Base-by-base conservation (phyloP, 2,329 filamentous ascomycete genomes). In the Colletotrichum sp. region DNA sequence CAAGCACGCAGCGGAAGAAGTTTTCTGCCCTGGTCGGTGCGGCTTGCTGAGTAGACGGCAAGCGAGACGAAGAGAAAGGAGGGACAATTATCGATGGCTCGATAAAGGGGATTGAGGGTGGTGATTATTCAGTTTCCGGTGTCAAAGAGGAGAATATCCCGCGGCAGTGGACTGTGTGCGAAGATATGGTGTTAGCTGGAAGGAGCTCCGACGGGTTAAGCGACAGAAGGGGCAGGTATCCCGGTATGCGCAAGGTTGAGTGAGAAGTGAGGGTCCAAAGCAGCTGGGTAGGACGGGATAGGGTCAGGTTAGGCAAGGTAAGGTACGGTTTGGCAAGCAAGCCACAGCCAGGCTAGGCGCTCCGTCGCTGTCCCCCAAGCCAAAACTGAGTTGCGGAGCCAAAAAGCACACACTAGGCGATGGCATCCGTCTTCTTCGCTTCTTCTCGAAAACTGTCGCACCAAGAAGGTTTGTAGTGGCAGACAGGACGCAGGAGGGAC, bases 181-280 rank as follows among this genome's bases (percentile, higher is more conserved):
- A 49, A 32, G 32, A 26, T 52, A 16, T 60, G 62, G 63, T 60
- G 57, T 71, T 77, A 71, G 72, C 75, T 71, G 63, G 75, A 64
- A 68, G 62, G 67, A 76, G 69, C 73, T 72, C 69, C 63, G 67
- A 76, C 69, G 69, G 73, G 64, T 76, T 64, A 76, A 76, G 63
- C 55, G 69, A 76, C 73, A 63, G 69, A 76, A 72, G 36, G 67
- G 69, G 73, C 63, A 76, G 63, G 73, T 64, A 72, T 72, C 69
- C 69, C 69, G 73, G 63, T 49, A 55, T 63, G 44, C 39, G 39
- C 73, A 67, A 67, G 67, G 75, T 75, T 62, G 49, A 57, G 65
- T 59, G 32, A 72, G 70, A 74, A 63, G 67, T 62, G 69, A 67
- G 68, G 68, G 72, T 71, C 72, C 62, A 66, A 71, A 67, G 36